Conservation (phyloP, 306 rosid genomes). For the Sphenostylis stenocarpa region DNA sequence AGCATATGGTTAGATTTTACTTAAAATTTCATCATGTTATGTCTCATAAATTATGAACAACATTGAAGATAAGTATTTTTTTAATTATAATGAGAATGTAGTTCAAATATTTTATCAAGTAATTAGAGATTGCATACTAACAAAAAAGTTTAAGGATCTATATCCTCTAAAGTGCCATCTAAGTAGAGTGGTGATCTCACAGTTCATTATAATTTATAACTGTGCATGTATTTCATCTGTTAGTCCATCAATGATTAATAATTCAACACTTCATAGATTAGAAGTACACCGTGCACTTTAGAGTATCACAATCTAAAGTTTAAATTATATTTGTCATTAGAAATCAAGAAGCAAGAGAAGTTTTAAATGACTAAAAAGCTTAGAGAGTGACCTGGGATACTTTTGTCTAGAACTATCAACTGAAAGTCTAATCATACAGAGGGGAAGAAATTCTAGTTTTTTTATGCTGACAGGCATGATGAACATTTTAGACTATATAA, state of each 20-base stretch:
- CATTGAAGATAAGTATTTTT: neutral
- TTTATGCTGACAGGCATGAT: neutral
- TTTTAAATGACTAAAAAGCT: neutral
- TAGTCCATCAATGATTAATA: neutral
- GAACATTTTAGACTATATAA: neutral
- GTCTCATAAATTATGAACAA: conserved; percentile 4
- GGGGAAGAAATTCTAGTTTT: neutral
- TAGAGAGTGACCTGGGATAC: neutral
- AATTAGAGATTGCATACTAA: conserved; percentile 13
- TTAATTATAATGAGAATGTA: conserved; percentile 10
- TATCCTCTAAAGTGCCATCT: conserved; percentile 1
- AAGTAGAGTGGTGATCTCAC: conserved; percentile 11
- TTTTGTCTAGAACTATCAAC: neutral
- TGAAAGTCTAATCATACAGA: neutral
- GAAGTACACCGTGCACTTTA: conserved; percentile 1
- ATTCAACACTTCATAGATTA: conserved; percentile 2
- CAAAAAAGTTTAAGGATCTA: conserved; percentile 11
- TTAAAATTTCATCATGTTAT: neutral
- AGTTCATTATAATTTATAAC: neutral
- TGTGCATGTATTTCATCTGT: neutral
- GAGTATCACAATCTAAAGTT: conserved; percentile 18
- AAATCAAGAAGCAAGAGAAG: neutral
- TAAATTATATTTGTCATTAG: neutral
- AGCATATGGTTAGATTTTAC: conserved; percentile 74
- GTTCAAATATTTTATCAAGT: conserved; percentile 19